phyloP scores from a whole-genome alignment of 164 flowering plant genomes.

The Vitis labrusca region DNA sequence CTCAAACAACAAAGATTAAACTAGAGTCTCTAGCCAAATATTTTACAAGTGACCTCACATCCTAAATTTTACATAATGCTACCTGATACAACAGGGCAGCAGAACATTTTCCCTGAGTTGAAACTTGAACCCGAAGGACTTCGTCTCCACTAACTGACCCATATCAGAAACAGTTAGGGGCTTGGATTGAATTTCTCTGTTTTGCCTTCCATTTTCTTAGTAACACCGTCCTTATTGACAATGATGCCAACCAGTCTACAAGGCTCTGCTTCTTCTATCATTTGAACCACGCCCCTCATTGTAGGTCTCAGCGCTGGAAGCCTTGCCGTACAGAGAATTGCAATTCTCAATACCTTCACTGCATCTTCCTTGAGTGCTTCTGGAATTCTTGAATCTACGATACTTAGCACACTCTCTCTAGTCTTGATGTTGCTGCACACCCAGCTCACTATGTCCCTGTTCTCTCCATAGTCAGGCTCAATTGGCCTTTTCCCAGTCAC shows the following conservation, averaged over 20 bases:
- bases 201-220: slow-evolving; percentile 8
- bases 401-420: slow-evolving; percentile 31
- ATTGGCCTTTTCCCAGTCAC: slow-evolving; percentile 67
- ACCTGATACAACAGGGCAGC: too few species aligned
- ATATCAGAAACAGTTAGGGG: neutral
- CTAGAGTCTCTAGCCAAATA: neutral
- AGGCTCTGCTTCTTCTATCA: slow-evolving; percentile 49
- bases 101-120: too few species aligned
- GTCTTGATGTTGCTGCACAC: slow-evolving; percentile 35
- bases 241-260: slow-evolving; percentile 31
- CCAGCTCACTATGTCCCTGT: slow-evolving; percentile 56
- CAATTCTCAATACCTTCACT: slow-evolving; percentile 45
- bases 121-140: too few species aligned
- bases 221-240: slow-evolving; percentile 21
- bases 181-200: slow-evolving; percentile 1
- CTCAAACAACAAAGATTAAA: too few species aligned
- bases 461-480: slow-evolving; percentile 55
- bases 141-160: too few species aligned
- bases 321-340: slow-evolving; percentile 44
- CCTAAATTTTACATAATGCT: too few species aligned
- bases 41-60: neutral
- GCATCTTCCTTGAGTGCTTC: slow-evolving; percentile 41
- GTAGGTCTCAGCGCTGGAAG: slow-evolving; percentile 41
- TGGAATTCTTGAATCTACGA: slow-evolving; percentile 41
- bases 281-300: slow-evolving; percentile 58